Conservation (phyloP, 108 stramenopile genomes). For the Skeletonema menzelii region DNA sequence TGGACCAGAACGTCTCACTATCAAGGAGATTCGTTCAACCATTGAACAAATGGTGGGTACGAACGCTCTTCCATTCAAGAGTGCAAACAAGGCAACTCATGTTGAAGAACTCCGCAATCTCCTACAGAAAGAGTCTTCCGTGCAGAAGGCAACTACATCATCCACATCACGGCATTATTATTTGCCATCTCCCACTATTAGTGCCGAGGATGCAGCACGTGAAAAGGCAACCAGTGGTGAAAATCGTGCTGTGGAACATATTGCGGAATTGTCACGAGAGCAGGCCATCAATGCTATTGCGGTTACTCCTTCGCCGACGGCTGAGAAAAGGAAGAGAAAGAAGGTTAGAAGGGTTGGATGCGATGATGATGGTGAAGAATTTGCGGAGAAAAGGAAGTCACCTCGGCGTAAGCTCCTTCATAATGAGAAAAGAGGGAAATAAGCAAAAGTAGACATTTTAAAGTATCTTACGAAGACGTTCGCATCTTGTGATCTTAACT, state of each 20-base stretch:
- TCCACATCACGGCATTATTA: neutral
- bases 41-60: conserved; percentile 26
- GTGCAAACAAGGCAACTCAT: conserved; percentile 42
- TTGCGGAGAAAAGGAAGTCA: neutral
- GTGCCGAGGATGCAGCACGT: conserved; percentile 61
- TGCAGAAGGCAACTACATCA: neutral
- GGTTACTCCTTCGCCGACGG: conserved; percentile 28
- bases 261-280: conserved; percentile 61
- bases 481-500: too few species aligned
- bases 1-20: conserved; percentile 53
- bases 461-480: too few species aligned
- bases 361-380: neutral
- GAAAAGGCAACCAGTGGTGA: conserved; percentile 70
- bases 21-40: conserved; percentile 57
- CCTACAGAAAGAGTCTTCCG: neutral
- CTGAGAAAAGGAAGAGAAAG: neutral
- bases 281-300: conserved; percentile 57
- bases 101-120: conserved; percentile 37
- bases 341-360: neutral
- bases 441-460: conserved; percentile 63
- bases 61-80: conserved; percentile 28
- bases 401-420: conserved; percentile 2
- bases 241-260: conserved; percentile 69
- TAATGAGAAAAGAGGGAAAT: too few species aligned
- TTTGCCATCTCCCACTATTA: conserved; percentile 36